Evolutionary conservation across 2,329 filamentous ascomycete genomes (phyloP), one percentile per base, ranked within the genome.

Genomic region (Colletotrichum tabaci): DNA sequence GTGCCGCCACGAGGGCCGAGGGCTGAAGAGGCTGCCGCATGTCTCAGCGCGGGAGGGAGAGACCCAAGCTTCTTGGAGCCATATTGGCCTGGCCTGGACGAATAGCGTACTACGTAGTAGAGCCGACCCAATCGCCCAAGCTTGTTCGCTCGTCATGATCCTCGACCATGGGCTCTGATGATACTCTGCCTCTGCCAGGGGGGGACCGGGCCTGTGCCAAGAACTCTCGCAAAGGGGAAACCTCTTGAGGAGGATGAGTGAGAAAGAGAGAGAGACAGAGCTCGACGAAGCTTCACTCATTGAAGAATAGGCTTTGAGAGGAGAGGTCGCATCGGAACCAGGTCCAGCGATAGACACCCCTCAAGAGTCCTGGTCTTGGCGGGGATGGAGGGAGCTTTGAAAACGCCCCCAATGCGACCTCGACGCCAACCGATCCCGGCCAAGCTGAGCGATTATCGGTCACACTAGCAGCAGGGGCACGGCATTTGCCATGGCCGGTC

Each of bases 21-120:
- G 67, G 63, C 67, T 71, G 63, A 67, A 64, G 50, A 47, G 69
- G 69, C 52, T 72, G 69, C 69, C 49, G 66, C 58, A 68, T 69
- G 64, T 72, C 69, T 69, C 65, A 53, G 58, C 46, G 64, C 38
- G 49, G 56, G 38, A 61, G 5, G 30, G 26, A 23, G 30, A 38
- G 18, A 53, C 21, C 47, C 55, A 30, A 61, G 46, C 21, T 23
- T 13, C n/a, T 16, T 16, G 3, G 50, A 6, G n/a, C 35, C 52
- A 12, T 18, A 38, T 46, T 50, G 64, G 46, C 30, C 16, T 40
- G 56, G 4, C n/a, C 21, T 10, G 15, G 6, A 13, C 46, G 16
- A 12, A 52, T 13, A 9, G 21, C 26, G 21, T n/a, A n/a, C n/a
- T n/a, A n/a, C n/a, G n/a, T n/a, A n/a, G n/a, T 55, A 47, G 44